These are phyloP conservation scores for Spergularia bocconei DNA, from an alignment of 148 eudicot genomes.

Conservation along the genomic window DNA sequence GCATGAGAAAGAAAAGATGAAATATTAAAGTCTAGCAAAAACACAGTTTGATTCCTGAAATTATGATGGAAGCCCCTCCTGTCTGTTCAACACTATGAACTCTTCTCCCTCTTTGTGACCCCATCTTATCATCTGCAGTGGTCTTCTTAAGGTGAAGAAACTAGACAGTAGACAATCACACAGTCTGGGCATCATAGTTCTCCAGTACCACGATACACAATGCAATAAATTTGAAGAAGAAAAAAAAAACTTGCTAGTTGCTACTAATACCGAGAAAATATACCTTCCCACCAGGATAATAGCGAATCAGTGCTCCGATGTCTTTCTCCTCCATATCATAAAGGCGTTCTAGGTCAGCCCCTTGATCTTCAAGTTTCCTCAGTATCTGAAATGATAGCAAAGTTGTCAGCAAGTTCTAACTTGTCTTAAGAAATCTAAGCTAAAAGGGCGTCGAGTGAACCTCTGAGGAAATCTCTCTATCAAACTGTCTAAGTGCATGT, in stretches of 20 bases:
- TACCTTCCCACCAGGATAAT: constrained; percentile 94
- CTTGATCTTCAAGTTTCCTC: constrained; percentile 95
- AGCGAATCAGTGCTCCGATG: constrained; percentile 89
- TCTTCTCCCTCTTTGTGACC: neutral
- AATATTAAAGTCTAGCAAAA: neutral
- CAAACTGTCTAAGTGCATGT: constrained; percentile 96
- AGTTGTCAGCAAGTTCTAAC: neutral
- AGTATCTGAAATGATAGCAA: constrained; percentile 53
- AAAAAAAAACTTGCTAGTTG: too few relatives aligned
- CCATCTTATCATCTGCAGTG: neutral
- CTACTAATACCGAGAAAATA: neutral
- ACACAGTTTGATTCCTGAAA: too few relatives aligned
- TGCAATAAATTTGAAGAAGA: too few relatives aligned
- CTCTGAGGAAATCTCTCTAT: constrained; percentile 79
- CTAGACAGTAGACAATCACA: neutral
- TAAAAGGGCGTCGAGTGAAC: constrained; percentile 35
- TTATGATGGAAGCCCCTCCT: neutral
- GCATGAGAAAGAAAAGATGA: neutral
- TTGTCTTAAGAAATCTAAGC: neutral
- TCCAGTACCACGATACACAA: neutral
- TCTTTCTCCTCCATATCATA: constrained; percentile 96
- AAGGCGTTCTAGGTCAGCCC: constrained; percentile 78
- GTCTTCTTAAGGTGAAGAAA: neutral
- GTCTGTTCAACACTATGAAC: neutral
- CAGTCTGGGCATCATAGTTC: neutral